A percentile compares a stretch with the other conserved stretches of the same genome.
Evolutionary conservation across 176 grass and related monocot genomes (phyloP).

Genomic region (Rhipidocladum racemiflorum): DNA sequence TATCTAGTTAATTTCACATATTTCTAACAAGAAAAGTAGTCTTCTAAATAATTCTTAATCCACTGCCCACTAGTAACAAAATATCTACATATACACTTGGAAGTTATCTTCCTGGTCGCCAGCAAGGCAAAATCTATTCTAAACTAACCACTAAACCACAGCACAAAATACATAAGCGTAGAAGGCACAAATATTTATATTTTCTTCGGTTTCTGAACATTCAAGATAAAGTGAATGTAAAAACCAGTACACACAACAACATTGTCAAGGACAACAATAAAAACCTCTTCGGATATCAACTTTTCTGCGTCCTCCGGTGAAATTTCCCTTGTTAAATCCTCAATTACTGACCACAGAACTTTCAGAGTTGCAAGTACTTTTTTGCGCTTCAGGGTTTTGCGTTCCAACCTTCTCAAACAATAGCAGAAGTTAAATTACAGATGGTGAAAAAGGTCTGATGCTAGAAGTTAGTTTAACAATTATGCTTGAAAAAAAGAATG

Average conservation of each 20-base stretch:
- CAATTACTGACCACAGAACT: slow-evolving; percentile 80
- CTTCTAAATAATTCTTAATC: neutral
- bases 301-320: slow-evolving; percentile 73
- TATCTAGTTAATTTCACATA: neutral
- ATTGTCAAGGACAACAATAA: slow-evolving; percentile 24
- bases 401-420: slow-evolving; percentile 65
- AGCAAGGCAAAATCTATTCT: neutral
- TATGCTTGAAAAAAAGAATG: slow-evolving; percentile 24
- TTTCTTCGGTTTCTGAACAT: neutral
- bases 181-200: neutral
- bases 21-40: neutral
- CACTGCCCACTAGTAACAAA: neutral
- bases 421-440: neutral
- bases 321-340: slow-evolving; percentile 76
- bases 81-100: neutral
- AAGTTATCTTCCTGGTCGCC: neutral
- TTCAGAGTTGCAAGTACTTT: slow-evolving; percentile 86
- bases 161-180: neutral
- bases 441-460: neutral
- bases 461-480: slow-evolving; percentile 12
- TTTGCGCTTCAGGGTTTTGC: slow-evolving; percentile 81
- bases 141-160: neutral
- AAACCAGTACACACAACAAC: slow-evolving; percentile 2
- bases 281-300: slow-evolving; percentile 90
- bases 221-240: neutral